Evolutionary conservation across 2,329 filamentous ascomycete species (phyloP), one percentile per base, ranked within the genome.

Genomic region (Trichoderma cornu-damae): DNA sequence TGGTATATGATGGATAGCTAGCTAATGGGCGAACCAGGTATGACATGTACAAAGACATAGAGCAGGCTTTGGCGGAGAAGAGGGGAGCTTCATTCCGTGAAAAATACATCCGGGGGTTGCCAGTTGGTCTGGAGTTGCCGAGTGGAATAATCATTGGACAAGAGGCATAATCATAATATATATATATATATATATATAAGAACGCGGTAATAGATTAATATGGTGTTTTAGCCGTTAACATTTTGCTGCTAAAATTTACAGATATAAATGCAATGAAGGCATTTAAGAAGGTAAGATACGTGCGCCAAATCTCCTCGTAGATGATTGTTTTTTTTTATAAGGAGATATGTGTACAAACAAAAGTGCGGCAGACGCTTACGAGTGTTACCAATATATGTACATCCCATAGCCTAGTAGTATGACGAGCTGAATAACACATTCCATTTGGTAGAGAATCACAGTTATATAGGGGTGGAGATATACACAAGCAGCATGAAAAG

Each of bases 41-140:
- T 61, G 79, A 85, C 63, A 82, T 85, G 79, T 77, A 81, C 64
- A 73, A 73, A 53, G 80, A 84, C 59, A 69, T 83, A 7, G 78
- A 81, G 55, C 76, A 82, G 66, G 72, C 72, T 59, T 62, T 80
- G 14, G 75, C 75, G 0, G 59, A 62, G 48, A 66, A 62, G 38
- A 62, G 67, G 14, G 72, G 73, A 1, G 18, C 61, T 1, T 47
- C 63, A 3, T 80, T 73, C 38, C 61, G 63, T 0, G 72, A 67
- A 6, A 72, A 70, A 34, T 80, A 70, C 40, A 61, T 74, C 0
- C 68, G 68, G 5, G 78, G 78, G 0, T 61, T 81, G 16, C 78
- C 78, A 0, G 50, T 79, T 6, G 78, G 78, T 0, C 59, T 80
- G 59, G 68, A 77, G 57, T 68, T 79, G 56, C 80, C 80, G 3